Conservation (phyloP, 139 green algal species). For the Chlorella vulgaris region DNA sequence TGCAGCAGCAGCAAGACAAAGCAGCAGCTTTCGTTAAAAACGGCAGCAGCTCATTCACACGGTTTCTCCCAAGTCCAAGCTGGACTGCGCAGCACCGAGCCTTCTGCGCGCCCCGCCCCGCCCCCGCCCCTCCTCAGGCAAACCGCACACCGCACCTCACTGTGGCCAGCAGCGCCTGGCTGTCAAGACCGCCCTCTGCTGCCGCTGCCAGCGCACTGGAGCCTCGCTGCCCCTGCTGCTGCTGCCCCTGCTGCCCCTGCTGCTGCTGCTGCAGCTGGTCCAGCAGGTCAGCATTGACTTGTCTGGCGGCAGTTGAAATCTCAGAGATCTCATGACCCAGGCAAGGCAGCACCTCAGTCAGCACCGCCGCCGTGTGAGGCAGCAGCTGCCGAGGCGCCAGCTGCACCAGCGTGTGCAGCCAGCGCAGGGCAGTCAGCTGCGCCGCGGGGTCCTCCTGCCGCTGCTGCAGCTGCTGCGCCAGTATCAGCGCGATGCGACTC, state of each 20-base stretch:
- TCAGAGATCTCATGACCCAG: conserved; percentile 54
- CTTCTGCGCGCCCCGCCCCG: too few relatives aligned
- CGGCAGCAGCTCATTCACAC: too few relatives aligned
- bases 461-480: conserved; percentile 53
- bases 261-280: conserved; percentile 15
- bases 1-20: conserved; percentile 4
- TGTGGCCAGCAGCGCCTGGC: conserved; percentile 7
- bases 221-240: not conserved
- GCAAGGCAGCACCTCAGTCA: conserved; percentile 84
- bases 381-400: conserved; percentile 56
- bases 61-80: too few relatives aligned
- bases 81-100: too few relatives aligned
- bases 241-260: conserved; percentile 12
- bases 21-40: not conserved
- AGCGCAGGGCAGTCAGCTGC: conserved; percentile 78
- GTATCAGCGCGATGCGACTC: conserved; percentile 53
- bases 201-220: not conserved
- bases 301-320: conserved; percentile 18
- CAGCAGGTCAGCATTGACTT: conserved; percentile 16
- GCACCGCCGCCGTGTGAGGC: conserved; percentile 72
- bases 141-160: not conserved
- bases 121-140: too few relatives aligned
- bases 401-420: conserved; percentile 25
- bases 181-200: not conserved
- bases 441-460: conserved; percentile 74